Evolutionary conservation across 1,139 yeast species (phyloP).

Genomic region (Diutina ranongensis): DNA sequence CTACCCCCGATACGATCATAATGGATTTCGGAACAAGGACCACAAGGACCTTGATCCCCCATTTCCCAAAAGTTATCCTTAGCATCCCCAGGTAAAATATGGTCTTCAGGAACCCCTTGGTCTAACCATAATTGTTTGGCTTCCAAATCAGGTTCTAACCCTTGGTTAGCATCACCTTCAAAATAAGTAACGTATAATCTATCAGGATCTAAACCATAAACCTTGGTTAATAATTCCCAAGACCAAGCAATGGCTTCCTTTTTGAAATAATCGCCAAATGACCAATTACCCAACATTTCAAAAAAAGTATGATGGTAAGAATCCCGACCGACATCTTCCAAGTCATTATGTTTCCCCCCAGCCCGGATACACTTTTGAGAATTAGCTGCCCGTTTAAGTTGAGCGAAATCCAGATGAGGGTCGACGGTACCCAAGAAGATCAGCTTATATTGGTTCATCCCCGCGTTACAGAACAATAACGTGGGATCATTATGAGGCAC

Average conservation of each 20-base stretch:
- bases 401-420: slow-evolving; percentile 79
- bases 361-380: slow-evolving; percentile 98
- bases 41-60: slow-evolving; percentile 99
- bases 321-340: slow-evolving; percentile 97
- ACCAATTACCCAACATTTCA: slow-evolving; percentile 99
- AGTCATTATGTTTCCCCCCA: slow-evolving; percentile 97
- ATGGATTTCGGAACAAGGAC: slow-evolving; percentile 97
- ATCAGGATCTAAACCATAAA: slow-evolving; percentile 65
- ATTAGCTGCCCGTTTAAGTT: slow-evolving; percentile 80
- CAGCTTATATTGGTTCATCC: slow-evolving; percentile 98
- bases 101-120: slow-evolving; percentile 85
- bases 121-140: slow-evolving; percentile 80
- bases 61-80: slow-evolving; percentile 98
- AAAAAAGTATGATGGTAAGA: slow-evolving; percentile 97
- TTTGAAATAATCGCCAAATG: slow-evolving; percentile 97
- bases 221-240: slow-evolving; percentile 83
- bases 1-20: slow-evolving; percentile 97
- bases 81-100: slow-evolving; percentile 82
- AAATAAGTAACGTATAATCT: slow-evolving; percentile 91
- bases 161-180: slow-evolving; percentile 77
- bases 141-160: slow-evolving; percentile 89
- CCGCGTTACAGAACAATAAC: slow-evolving; percentile 89
- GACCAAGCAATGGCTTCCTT: slow-evolving; percentile 81
- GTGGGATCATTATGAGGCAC: slow-evolving; percentile 98
- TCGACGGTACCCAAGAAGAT: slow-evolving; percentile 95